phyloP scores from a whole-genome alignment of 345 rosid species.

The Citrus medica region DNA sequence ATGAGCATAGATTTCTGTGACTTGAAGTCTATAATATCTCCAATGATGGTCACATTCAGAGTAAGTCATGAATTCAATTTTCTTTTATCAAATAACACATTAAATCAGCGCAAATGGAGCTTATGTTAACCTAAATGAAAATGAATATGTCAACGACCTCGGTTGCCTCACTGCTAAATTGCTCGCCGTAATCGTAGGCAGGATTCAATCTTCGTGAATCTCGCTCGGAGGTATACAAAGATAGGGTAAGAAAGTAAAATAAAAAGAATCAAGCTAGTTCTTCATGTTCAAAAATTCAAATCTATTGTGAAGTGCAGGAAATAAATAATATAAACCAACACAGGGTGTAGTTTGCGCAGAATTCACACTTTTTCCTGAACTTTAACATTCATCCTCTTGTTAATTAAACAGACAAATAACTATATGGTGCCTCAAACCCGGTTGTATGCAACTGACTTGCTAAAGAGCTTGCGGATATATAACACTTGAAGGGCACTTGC shows the following conservation, averaged over 20 bases:
- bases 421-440: slow-evolving; percentile 53
- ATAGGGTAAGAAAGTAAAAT: neutral
- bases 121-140: too few species aligned
- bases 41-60: too few species aligned
- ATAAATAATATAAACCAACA: slow-evolving; percentile 9
- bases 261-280: neutral
- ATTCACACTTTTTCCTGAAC: slow-evolving; percentile 1
- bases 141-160: too few species aligned
- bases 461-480: slow-evolving; percentile 88
- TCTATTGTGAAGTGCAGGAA: neutral
- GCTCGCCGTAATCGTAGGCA: too few species aligned
- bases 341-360: neutral
- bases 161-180: too few species aligned
- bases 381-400: slow-evolving; percentile 3
- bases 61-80: too few species aligned
- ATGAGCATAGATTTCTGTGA: too few species aligned
- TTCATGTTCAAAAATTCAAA: neutral
- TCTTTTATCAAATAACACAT: too few species aligned
- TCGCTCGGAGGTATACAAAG: too few species aligned
- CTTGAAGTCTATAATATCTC: too few species aligned
- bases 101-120: too few species aligned
- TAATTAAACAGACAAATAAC: slow-evolving; percentile 1
- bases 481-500: slow-evolving; percentile 76
- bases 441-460: slow-evolving; percentile 88
- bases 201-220: too few species aligned